Conservation (phyloP, 495 filamentous ascomycete species). For the Letharia columbiana region DNA sequence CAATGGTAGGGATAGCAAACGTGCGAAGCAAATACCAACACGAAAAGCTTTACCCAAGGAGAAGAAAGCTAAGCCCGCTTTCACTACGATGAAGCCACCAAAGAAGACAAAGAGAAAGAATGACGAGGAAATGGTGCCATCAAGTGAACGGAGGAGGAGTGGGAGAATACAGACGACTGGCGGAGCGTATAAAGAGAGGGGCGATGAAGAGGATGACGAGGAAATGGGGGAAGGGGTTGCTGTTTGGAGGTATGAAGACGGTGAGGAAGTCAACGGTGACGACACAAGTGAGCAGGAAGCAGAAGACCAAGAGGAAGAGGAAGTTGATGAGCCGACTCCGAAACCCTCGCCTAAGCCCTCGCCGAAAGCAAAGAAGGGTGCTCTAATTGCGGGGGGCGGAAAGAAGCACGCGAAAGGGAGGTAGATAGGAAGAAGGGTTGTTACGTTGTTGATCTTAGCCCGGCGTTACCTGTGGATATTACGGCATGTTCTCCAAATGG, state of each 20-base stretch:
- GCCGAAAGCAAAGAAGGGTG: slow-evolving; percentile 12
- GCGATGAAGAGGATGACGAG: slow-evolving; percentile 50
- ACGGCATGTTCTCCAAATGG: slow-evolving; percentile 7
- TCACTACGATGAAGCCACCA: slow-evolving; percentile 24
- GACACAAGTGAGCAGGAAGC: slow-evolving; percentile 23
- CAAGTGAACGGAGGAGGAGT: slow-evolving; percentile 36
- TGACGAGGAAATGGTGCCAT: slow-evolving; percentile 26
- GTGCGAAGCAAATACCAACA: slow-evolving; percentile 32
- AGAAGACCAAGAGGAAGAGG: slow-evolving; percentile 25
- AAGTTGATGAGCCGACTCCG: slow-evolving; percentile 25
- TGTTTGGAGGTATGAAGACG: slow-evolving; percentile 24
- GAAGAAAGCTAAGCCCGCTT: slow-evolving; percentile 32
- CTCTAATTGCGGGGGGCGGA: not conserved
- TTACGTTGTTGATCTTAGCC: not conserved
- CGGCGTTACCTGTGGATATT: slow-evolving; percentile 8
- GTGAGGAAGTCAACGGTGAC: slow-evolving; percentile 16
- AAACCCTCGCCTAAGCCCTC: slow-evolving; percentile 8
- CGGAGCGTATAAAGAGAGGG: slow-evolving; percentile 45
- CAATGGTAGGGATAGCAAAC: slow-evolving; percentile 35
- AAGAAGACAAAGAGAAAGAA: slow-evolving; percentile 37
- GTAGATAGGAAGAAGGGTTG: not conserved
- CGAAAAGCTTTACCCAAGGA: slow-evolving; percentile 35
- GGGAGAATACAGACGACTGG: slow-evolving; percentile 28
- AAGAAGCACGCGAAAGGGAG: slow-evolving; percentile 6
- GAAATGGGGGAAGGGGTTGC: slow-evolving; percentile 40